Evolutionary conservation across 1,284 basidiomycete species (phyloP), one percentile per base, ranked within the genome.

Genomic region (Austroboletus olivaceoglutinosus): DNA sequence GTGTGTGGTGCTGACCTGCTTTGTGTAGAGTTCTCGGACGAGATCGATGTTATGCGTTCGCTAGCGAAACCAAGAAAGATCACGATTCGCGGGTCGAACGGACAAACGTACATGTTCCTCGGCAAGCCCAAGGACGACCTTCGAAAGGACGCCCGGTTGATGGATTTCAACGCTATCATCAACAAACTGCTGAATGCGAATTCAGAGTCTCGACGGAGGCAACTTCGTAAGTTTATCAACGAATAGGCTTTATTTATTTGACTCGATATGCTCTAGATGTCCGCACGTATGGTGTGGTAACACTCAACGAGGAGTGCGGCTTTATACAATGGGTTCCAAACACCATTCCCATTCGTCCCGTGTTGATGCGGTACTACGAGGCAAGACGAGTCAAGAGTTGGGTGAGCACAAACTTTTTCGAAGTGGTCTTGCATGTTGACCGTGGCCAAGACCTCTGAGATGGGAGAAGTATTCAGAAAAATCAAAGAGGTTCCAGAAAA

Each of bases 291-390:
- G 93, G 93, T 9, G 94, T 99, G 18, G 89, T 98, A 19, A 93
- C 95, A 2, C 76, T 99, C 51, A 98, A 98, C 65, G 96, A 99
- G 62, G 93, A 97, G 60, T 98, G 95, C 63, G 97, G 97, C 0
- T 82, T 99, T 53, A 93, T 99, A 53, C 94, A 99, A 82, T 99
- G 97, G 97, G 97, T 99, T 13, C 91, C 89, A 2, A 91, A 99
- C 66, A 98, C 96, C 0, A 78, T 85, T 27, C 91, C 94, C 2
- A 74, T 98, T 37, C 87, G 97, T 30, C 80, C 83, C 6, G 83
- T 98, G 36, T 74, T 99, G 23, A 64, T 79, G 46, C 86, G 86
- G 56, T 73, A 77, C n/a, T 99, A 98, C 64, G 77, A 79, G 0
- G 73, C 83, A 10, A 77, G 75, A 53, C 76, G 81, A 9, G 76